Percentiles rank a stretch among this genome's conserved stretches.
Conservation (phyloP, 441 rosid genomes). For the Populus hybrid region DNA sequence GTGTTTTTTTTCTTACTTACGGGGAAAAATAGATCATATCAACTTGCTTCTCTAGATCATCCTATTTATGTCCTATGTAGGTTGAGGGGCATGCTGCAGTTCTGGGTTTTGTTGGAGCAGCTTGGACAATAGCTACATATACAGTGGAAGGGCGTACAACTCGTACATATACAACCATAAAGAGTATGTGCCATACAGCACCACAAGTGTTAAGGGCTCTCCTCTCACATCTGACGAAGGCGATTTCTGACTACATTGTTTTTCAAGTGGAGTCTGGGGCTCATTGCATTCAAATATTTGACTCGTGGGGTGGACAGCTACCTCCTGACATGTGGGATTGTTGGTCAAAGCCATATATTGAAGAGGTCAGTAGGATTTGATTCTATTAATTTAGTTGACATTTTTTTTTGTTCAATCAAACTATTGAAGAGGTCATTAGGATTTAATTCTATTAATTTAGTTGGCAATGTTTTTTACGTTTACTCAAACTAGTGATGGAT, state of each 20-base stretch:
- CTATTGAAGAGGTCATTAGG: no score
- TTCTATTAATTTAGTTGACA: background rate
- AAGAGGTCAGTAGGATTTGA: slow-evolving; percentile 48
- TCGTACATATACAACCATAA: slow-evolving; percentile 73
- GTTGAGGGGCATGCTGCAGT: slow-evolving; percentile 77
- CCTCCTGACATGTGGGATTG: slow-evolving; percentile 87
- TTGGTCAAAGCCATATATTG: slow-evolving; percentile 89
- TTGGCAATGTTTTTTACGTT: background rate
- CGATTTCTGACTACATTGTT: slow-evolving; percentile 69
- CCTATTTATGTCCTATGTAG: slow-evolving; percentile 28
- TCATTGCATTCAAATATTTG: slow-evolving; percentile 92
- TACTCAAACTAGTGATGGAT: background rate
- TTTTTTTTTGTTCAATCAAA: background rate
- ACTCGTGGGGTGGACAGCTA: slow-evolving; percentile 97
- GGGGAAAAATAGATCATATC: background rate
- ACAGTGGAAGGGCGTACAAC: slow-evolving; percentile 94
- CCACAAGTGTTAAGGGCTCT: slow-evolving; percentile 70
- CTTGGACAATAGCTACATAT: slow-evolving; percentile 94
- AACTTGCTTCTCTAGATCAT: slow-evolving; percentile 5
- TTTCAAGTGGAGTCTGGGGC: slow-evolving; percentile 95
- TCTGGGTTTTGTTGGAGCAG: slow-evolving; percentile 91
- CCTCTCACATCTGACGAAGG: slow-evolving; percentile 73
- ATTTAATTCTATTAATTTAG: background rate
- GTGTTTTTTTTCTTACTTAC: background rate
- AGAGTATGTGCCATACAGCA: slow-evolving; percentile 85